These are phyloP conservation scores for Xylaria sp. DNA, from an alignment of 2,329 filamentous ascomycete species.

Conservation along the genomic window DNA sequence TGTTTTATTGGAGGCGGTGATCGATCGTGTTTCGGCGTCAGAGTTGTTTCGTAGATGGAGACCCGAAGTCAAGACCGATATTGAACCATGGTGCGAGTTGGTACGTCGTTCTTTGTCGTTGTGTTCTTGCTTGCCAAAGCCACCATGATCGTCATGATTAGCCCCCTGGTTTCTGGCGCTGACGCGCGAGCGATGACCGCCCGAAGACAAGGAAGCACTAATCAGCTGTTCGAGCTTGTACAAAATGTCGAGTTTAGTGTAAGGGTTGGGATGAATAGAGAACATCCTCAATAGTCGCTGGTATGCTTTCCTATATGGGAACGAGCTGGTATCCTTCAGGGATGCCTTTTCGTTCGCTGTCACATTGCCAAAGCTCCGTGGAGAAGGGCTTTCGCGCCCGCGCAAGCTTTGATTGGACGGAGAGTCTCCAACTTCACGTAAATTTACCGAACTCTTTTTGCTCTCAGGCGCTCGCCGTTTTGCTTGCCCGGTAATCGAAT, in stretches of 20 bases:
- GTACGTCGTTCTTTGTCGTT: constrained; percentile 65
- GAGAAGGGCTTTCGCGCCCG: constrained; percentile 34
- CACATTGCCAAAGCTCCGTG: constrained; percentile 40
- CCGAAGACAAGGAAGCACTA: constrained; percentile 63
- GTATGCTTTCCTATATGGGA: constrained; percentile 78
- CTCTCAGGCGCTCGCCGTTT: constrained; percentile 55
- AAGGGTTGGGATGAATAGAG: constrained; percentile 82
- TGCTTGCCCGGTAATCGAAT: constrained; percentile 39
- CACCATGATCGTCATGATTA: constrained; percentile 32
- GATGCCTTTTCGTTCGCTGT: constrained; percentile 37
- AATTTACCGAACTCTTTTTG: constrained; percentile 63
- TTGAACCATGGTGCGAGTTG: constrained; percentile 43
- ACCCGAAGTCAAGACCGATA: constrained; percentile 35
- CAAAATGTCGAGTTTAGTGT: constrained; percentile 75
- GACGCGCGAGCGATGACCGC: constrained; percentile 38
- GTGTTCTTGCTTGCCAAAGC: constrained; percentile 49
- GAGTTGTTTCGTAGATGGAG: constrained; percentile 36
- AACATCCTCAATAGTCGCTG: constrained; percentile 77
- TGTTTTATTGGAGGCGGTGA: constrained; percentile 49
- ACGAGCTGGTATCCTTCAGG: constrained; percentile 46
- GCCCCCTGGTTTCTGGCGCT: constrained; percentile 37
- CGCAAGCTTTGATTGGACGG: constrained; percentile 35
- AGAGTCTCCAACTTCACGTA: constrained; percentile 47
- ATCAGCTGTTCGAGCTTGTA: constrained; percentile 80
- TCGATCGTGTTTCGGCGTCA: constrained; percentile 44